Conservation (phyloP, 805 yeast species). For the Isabelozyma rhagii region DNA sequence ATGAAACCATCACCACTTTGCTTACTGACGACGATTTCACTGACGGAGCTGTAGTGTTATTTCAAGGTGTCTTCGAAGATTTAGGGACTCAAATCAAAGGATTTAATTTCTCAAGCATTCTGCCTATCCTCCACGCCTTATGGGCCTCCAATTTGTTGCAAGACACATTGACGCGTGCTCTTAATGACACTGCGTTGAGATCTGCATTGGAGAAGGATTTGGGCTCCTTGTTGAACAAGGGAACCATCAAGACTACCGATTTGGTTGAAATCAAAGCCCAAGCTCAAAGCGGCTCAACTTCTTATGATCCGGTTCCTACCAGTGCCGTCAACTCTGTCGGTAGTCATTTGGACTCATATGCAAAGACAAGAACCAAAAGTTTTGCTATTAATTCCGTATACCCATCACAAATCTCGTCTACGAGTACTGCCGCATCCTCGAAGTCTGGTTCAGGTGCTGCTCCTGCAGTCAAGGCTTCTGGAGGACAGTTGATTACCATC, state of each 20-base stretch:
- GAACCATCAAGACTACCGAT: constrained; percentile 10
- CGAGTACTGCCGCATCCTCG: constrained; percentile 5
- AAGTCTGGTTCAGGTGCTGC: not conserved
- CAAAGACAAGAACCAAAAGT: constrained; percentile 1
- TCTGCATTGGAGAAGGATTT: constrained; percentile 19
- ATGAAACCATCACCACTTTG: constrained; percentile 18
- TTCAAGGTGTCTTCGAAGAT: constrained; percentile 20
- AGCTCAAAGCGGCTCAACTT: constrained; percentile 3
- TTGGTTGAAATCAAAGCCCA: constrained; percentile 6
- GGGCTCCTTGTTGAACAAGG: constrained; percentile 14
- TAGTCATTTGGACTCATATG: constrained; percentile 2
- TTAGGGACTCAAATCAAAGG: constrained; percentile 12
- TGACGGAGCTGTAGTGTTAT: constrained; percentile 16
- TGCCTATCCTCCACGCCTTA: constrained; percentile 17
- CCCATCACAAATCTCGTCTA: not conserved
- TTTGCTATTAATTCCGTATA: not conserved
- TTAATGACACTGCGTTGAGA: constrained; percentile 16
- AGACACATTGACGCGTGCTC: constrained; percentile 18
- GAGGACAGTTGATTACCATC: not conserved
- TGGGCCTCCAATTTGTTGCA: constrained; percentile 21
- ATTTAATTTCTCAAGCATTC: constrained; percentile 13
- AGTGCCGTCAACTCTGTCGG: constrained; percentile 1
- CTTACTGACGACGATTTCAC: constrained; percentile 22
- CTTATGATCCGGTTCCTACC: not conserved
- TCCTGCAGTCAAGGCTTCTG: not conserved